A percentile compares a stretch with the other conserved stretches of the same genome.
Evolutionary conservation across 2,329 filamentous ascomycete genomes (phyloP).

Genomic region (Kalmusia sp.): DNA sequence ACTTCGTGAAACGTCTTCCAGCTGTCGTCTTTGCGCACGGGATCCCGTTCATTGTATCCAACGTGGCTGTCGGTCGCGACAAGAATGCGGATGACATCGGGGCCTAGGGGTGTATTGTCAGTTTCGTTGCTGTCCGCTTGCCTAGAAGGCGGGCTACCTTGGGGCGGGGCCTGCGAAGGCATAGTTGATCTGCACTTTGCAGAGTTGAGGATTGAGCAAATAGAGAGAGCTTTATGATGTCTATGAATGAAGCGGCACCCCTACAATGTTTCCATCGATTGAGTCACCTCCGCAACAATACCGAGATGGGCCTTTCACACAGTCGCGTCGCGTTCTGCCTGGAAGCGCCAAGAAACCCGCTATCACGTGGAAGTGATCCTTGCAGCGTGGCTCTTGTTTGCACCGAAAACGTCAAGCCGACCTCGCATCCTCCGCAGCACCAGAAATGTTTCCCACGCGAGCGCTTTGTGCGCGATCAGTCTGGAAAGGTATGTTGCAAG

Average conservation of each 20-base stretch:
- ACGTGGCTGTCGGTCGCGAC: constrained; percentile 98
- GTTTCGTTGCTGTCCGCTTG: background rate
- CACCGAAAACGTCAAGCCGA: constrained; percentile 23
- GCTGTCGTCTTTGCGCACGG: constrained; percentile 94
- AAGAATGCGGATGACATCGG: constrained; percentile 93
- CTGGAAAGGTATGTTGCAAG: constrained; percentile 76
- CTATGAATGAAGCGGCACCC: background rate
- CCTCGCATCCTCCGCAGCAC: constrained; percentile 32
- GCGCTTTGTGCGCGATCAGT: constrained; percentile 73
- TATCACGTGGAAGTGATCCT: constrained; percentile 16
- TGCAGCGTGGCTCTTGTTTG: background rate
- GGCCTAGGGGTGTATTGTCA: constrained; percentile 46
- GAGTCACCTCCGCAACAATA: background rate
- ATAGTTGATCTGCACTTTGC: constrained; percentile 18
- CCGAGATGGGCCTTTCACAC: background rate
- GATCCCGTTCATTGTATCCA: constrained; percentile 91
- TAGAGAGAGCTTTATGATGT: background rate
- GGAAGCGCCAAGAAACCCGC: constrained; percentile 15
- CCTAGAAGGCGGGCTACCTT: constrained; percentile 24
- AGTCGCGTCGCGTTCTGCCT: constrained; percentile 8
- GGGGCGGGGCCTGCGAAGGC: constrained; percentile 33
- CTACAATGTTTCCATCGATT: background rate
- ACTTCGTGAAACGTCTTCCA: constrained; percentile 97
- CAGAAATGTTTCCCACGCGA: constrained; percentile 72
- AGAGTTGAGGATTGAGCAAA: background rate